These are phyloP conservation scores for Protea cynaroides DNA, from an alignment of 164 flowering plant genomes.

Conservation along the genomic window DNA sequence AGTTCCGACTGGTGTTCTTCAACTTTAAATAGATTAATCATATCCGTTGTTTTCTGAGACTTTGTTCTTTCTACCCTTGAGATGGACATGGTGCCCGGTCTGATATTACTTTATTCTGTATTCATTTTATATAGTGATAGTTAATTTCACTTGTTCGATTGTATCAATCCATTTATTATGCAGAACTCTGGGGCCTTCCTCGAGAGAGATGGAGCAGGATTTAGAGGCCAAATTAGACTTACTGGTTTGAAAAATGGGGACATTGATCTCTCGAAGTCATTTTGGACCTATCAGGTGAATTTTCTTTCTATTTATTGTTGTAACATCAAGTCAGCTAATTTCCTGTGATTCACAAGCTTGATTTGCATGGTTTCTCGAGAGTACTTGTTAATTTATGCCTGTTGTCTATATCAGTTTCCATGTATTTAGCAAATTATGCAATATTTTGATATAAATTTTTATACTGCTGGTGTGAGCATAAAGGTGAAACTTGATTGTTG, in stretches of 20 bases:
- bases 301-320: not conserved
- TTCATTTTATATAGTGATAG: too few species aligned
- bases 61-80: too few species aligned
- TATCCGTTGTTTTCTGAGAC: too few species aligned
- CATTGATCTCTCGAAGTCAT: conserved; percentile 45
- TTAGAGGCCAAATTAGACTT: conserved; percentile 60
- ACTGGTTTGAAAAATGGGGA: conserved; percentile 63
- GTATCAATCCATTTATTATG: conserved; percentile 14
- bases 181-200: conserved; percentile 91
- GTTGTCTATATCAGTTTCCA: too few species aligned
- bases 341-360: not conserved
- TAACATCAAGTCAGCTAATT: not conserved
- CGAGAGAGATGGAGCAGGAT: conserved; percentile 93
- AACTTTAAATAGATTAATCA: too few species aligned
- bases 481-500: not conserved
- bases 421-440: not conserved
- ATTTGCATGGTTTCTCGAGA: not conserved
- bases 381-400: too few species aligned
- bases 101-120: too few species aligned
- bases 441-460: not conserved
- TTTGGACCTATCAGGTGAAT: conserved; percentile 83
- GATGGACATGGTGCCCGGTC: too few species aligned
- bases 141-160: not conserved
- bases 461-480: not conserved
- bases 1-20: too few species aligned